Conservation (phyloP, 345 rosid genomes). For the Eucalyptus albens region DNA sequence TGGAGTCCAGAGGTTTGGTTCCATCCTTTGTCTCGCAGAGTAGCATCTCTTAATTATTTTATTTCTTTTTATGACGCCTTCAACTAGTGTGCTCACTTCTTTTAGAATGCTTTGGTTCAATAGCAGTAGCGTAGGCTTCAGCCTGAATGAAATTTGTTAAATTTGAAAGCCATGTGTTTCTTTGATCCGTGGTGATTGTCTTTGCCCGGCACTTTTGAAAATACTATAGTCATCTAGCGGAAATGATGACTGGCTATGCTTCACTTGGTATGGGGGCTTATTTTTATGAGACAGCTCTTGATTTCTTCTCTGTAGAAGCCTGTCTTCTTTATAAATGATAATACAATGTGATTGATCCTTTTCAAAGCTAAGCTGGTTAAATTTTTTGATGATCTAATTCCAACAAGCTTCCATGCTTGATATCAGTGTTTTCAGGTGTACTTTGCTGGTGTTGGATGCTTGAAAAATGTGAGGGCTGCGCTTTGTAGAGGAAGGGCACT, state of each 20-base stretch:
- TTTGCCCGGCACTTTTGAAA: background rate
- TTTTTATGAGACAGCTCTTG: background rate
- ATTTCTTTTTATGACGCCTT: background rate
- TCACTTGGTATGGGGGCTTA: background rate
- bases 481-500: conserved; percentile 90
- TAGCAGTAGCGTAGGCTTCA: background rate
- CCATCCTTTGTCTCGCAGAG: background rate
- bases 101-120: background rate
- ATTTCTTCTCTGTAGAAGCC: background rate
- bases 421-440: conserved; percentile 49
- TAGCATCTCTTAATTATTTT: background rate
- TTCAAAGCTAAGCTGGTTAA: background rate
- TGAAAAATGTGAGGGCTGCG: conserved; percentile 93
- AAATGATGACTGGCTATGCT: background rate
- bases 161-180: background rate
- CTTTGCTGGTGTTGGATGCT: conserved; percentile 95
- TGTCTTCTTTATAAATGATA: background rate
- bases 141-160: background rate
- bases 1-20: conserved; percentile 95
- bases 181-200: background rate
- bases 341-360: background rate
- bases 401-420: background rate
- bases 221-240: background rate
- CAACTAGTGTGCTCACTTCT: background rate
- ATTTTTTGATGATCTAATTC: background rate